phyloP scores from a whole-genome alignment of 306 rosid genomes.

The Trifolium subterraneum region DNA sequence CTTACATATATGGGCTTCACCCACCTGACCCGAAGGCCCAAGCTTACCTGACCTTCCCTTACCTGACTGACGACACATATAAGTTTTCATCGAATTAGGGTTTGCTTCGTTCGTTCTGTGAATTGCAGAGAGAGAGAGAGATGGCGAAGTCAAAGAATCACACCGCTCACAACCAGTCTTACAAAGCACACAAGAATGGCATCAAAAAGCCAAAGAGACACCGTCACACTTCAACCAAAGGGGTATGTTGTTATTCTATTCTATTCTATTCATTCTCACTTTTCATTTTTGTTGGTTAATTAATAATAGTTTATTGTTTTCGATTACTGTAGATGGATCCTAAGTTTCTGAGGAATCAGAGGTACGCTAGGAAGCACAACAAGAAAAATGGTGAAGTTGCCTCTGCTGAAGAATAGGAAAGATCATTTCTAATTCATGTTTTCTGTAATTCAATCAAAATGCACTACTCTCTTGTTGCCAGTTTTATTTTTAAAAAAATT shows the following conservation, averaged over 20 bases:
- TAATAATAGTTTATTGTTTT: not conserved
- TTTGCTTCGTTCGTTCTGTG: not conserved
- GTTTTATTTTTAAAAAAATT: too few relatives aligned
- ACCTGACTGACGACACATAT: too few relatives aligned
- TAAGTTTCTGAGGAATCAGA: constrained; percentile 96
- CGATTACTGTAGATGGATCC: constrained; percentile 78
- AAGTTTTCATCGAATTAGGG: not conserved
- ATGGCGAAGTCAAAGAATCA: constrained; percentile 99
- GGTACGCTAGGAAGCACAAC: constrained; percentile 99
- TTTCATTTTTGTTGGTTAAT: not conserved
- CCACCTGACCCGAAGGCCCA: too few relatives aligned
- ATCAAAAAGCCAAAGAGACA: constrained; percentile 95
- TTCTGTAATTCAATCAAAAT: too few relatives aligned
- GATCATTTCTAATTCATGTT: too few relatives aligned
- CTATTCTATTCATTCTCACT: too few relatives aligned
- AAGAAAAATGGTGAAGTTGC: constrained; percentile 56
- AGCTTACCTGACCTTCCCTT: too few relatives aligned
- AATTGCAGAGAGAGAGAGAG: constrained; percentile 50
- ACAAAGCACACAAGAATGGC: constrained; percentile 97
- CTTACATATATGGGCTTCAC: too few relatives aligned
- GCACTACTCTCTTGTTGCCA: too few relatives aligned
- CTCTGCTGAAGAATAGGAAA: constrained; percentile 55
- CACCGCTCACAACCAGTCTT: constrained; percentile 98
- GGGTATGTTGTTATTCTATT: constrained; percentile 53
- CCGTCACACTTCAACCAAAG: constrained; percentile 97